Evolutionary conservation across 1,284 basidiomycete species (phyloP), one percentile per base, ranked within the genome.

Genomic region (Leccinum subfulvum): DNA sequence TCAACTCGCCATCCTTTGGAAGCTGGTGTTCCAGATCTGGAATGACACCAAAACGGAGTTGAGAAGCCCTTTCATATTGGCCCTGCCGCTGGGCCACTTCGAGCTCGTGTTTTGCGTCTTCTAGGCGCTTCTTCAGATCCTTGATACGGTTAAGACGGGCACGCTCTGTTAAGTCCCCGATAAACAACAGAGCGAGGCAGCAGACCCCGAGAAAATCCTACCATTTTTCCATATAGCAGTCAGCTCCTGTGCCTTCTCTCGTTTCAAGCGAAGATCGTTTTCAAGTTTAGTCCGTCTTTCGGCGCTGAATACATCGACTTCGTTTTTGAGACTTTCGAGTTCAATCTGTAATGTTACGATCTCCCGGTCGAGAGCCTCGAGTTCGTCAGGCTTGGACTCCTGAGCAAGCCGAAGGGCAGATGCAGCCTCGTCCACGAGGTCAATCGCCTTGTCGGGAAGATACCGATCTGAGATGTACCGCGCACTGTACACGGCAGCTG

Each of bases 301-400:
- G 1, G 85, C 81, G 53, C 91, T 92, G 74, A 94, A 90, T 3
- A 89, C 82, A 71, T 98, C 95, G 3, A 81, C 82, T 76, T 97
- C 96, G 60, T 94, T 94, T 76, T 92, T 93, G 67, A 98, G 80
- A 65, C 90, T 93, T 76, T 95, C 93, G 13, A 93, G 80, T 76
- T 98, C 95, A 67, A 97, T 97, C 75, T 96, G 88, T 4, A 96
- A 80, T 1, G 92, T 95, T 68, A 95, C 83, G 52, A 96, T 89
- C 60, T 92, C 87, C 35, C 94, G 82, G 64, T 96, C 91, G 6
- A 97, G 82, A 1, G 82, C 81, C 71, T 97, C 95, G 3, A 98
- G 82, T 64, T 88, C 87, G 65, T 94, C 91, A 0, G 95, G 96
- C 72, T 95, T 94, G 51, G 86, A 90, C 73, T 97, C 96, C 70